Evolutionary conservation across 2,329 filamentous ascomycete genomes (phyloP), one percentile per base, ranked within the genome.

Genomic region (Sporothrix euskadiensis): DNA sequence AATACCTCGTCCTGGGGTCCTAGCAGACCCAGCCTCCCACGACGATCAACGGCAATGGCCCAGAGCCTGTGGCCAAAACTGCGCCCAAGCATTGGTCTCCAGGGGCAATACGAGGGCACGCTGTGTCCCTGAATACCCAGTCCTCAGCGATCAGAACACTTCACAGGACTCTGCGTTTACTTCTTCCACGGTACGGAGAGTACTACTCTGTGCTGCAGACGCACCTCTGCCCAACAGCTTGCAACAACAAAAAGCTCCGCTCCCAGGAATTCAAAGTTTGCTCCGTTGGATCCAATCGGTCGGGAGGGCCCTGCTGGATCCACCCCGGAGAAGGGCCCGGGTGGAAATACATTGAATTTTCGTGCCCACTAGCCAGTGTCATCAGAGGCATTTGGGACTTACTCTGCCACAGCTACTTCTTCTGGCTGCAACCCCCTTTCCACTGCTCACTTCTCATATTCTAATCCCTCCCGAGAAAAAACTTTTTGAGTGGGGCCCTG

Each of bases 251-350:
- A 68, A 41, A 41, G 66, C 52, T 70, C 68, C 68, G 52, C 68
- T 57, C 49, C 68, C 41, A 71, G 56, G 56, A 49, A 41, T 52
- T 52, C 57, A 39, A 71, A 52, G 41, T 54, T 71, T 72, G 35
- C 52, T 12, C 52, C 52, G 52, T 59, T 70, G 49, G 63, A 71
- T 73, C 72, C 72, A 73, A 71, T 73, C 72, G 61, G 69, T 65
- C 72, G 72, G 72, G 72, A 73, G 57, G 69, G 14, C 44, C 52
- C 68, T 61, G 35, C 39, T 61, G 39, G 52, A 10, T 52, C 72
- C 72, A 73, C 69, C 26, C 57, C 69, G 69, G 69, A 63, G 44
- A 71, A 71, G 56, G 41, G 69, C 44, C 69, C 57, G 69, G 61
- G 14, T 61, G 69, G 69, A 71, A 47, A 56, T 14, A 47, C 39